A percentile compares a stretch with the other conserved stretches of the same genome.
phyloP scores from a whole-genome alignment of 352 stramenopile species.

The Globisporangium paddicum region DNA sequence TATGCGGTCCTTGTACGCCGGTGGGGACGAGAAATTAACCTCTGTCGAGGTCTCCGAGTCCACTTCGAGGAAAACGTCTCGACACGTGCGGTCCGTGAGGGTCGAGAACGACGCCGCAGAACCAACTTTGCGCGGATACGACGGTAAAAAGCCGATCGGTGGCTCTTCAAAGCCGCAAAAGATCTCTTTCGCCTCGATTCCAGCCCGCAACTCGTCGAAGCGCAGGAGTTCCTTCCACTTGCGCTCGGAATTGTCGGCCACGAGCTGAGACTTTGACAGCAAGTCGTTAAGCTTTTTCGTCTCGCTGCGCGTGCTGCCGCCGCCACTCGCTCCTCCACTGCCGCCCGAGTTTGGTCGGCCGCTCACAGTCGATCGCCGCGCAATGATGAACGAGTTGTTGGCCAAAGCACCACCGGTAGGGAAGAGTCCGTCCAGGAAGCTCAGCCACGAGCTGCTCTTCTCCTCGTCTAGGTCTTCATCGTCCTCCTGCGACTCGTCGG shows the following conservation, averaged over 20 bases:
- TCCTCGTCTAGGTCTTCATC: slow-evolving; percentile 10
- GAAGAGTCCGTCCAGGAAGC: slow-evolving; percentile 55
- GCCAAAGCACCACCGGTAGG: slow-evolving; percentile 3
- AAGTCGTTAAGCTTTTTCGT: slow-evolving; percentile 65
- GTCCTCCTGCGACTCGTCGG: not conserved
- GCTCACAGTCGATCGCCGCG: slow-evolving; percentile 10
- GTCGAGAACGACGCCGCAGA: slow-evolving; percentile 58
- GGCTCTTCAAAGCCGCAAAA: slow-evolving; percentile 86
- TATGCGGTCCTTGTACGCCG: slow-evolving; percentile 75
- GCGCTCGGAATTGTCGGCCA: slow-evolving; percentile 41
- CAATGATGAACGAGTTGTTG: not conserved
- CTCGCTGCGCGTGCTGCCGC: slow-evolving; percentile 16
- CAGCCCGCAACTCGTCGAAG: slow-evolving; percentile 62
- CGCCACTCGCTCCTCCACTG: not conserved
- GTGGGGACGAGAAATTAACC: slow-evolving; percentile 13
- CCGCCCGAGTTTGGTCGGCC: not conserved
- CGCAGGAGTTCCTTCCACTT: slow-evolving; percentile 77
- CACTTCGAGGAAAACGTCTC: slow-evolving; percentile 43
- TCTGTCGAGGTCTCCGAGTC: slow-evolving; percentile 19
- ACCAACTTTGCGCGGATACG: slow-evolving; percentile 62
- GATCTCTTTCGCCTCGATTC: slow-evolving; percentile 77
- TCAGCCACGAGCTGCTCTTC: slow-evolving; percentile 23
- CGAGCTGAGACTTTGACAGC: slow-evolving; percentile 54
- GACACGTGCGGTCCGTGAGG: slow-evolving; percentile 51
- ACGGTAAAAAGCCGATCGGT: slow-evolving; percentile 66